Evolutionary conservation across 1,139 yeast genomes (phyloP).

Genomic region (Saccharomyces uvarum): DNA sequence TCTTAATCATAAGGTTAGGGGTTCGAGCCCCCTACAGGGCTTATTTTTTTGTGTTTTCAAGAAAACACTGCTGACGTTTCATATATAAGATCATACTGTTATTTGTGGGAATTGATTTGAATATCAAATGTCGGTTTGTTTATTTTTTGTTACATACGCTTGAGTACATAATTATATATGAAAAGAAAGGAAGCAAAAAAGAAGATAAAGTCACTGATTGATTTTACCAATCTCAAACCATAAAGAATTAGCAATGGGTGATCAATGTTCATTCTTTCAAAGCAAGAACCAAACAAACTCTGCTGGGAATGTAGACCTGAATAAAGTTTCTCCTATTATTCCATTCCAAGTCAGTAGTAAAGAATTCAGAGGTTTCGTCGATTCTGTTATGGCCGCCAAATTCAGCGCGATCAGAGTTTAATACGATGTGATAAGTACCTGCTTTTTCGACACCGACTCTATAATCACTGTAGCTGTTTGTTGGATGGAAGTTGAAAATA

Average conservation of each 20-base stretch:
- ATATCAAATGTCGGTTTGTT: background rate
- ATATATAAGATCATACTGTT: background rate
- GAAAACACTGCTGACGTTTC: background rate
- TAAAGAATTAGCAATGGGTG: background rate
- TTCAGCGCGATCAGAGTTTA: slow-evolving; percentile 62
- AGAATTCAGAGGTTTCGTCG: slow-evolving; percentile 49
- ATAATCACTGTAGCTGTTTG: slow-evolving; percentile 75
- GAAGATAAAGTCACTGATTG: background rate
- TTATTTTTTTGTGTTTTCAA: no score
- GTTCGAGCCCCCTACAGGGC: slow-evolving; percentile 43
- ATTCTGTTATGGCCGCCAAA: slow-evolving; percentile 82
- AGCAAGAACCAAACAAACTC: slow-evolving; percentile 61
- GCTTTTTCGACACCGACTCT: slow-evolving; percentile 78
- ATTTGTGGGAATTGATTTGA: background rate
- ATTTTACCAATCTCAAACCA: background rate
- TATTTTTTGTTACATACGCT: background rate
- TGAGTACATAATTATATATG: no score
- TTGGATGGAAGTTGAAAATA: slow-evolving; percentile 83
- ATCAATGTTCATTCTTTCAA: slow-evolving; percentile 6
- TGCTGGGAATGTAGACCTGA: slow-evolving; percentile 75
- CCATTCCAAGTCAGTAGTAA: slow-evolving; percentile 73
- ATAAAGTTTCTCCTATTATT: slow-evolving; percentile 67
- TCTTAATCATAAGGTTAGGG: slow-evolving; percentile 41
- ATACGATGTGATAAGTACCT: slow-evolving; percentile 67
- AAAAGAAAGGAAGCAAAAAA: background rate